Conservation (phyloP, 768 basidiomycete genomes). For the Suillus sp. region DNA sequence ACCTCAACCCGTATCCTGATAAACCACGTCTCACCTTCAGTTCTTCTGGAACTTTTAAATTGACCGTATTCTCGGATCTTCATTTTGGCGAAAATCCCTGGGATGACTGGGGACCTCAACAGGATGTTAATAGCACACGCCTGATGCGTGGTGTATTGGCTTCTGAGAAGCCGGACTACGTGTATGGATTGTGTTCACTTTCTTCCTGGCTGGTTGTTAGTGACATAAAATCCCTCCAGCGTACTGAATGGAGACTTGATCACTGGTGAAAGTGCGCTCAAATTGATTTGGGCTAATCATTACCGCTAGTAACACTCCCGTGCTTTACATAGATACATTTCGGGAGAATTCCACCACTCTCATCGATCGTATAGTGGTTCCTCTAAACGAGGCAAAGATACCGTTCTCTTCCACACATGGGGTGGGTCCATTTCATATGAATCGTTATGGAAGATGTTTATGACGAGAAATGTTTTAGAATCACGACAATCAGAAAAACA, state of each 20-base stretch:
- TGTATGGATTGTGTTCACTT: slow-evolving; percentile 42
- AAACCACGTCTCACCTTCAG: slow-evolving; percentile 59
- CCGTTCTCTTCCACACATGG: slow-evolving; percentile 74
- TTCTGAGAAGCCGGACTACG: slow-evolving; percentile 68
- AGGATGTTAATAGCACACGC: slow-evolving; percentile 62
- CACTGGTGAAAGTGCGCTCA: slow-evolving; percentile 62
- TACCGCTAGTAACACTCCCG: not conserved
- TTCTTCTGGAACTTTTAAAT: slow-evolving; percentile 63
- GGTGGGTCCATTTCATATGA: slow-evolving; percentile 39
- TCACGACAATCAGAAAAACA: slow-evolving; percentile 73
- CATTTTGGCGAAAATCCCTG: slow-evolving; percentile 79
- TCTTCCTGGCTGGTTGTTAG: not conserved
- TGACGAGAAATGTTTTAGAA: slow-evolving; percentile 46
- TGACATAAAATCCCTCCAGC: slow-evolving; percentile 33
- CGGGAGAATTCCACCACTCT: slow-evolving; percentile 65
- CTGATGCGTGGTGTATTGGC: slow-evolving; percentile 59
- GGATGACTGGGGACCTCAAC: slow-evolving; percentile 65
- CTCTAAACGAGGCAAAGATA: slow-evolving; percentile 55
- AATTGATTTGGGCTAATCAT: not conserved
- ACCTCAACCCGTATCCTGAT: slow-evolving; percentile 43
- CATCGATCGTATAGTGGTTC: slow-evolving; percentile 64
- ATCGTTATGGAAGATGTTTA: not conserved
- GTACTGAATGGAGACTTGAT: slow-evolving; percentile 76
- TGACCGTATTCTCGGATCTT: slow-evolving; percentile 74
- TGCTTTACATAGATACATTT: slow-evolving; percentile 52